These are phyloP conservation scores for Rhodamnia argentea DNA, from an alignment of 345 rosid genomes.

Conservation along the genomic window DNA sequence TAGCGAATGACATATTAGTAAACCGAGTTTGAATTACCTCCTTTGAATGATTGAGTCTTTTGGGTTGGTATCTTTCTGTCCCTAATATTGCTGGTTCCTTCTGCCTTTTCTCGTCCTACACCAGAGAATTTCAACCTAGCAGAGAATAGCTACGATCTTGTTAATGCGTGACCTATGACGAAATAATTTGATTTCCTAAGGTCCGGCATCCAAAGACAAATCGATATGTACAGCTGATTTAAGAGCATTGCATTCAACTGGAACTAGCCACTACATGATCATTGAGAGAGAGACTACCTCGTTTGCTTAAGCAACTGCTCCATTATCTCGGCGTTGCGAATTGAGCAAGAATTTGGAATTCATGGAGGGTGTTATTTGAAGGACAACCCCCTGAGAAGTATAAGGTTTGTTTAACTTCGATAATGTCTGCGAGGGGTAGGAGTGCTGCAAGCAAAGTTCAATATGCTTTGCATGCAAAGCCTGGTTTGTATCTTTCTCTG, in stretches of 20 bases:
- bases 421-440: not conserved
- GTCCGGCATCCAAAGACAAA: not conserved
- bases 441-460: conserved; percentile 12
- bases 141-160: not conserved
- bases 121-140: conserved; percentile 20
- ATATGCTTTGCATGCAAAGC: conserved; percentile 32
- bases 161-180: not conserved
- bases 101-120: conserved; percentile 6
- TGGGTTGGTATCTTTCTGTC: conserved; percentile 11
- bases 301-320: conserved; percentile 22
- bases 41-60: conserved; percentile 27
- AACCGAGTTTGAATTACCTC: conserved; percentile 9
- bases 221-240: not conserved
- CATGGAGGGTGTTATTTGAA: conserved; percentile 15
- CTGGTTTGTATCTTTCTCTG: conserved; percentile 4
- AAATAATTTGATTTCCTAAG: not conserved
- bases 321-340: conserved; percentile 3
- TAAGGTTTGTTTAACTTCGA: not conserved
- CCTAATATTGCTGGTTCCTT: conserved; percentile 7
- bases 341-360: not conserved
- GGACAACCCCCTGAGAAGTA: not conserved
- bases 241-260: not conserved
- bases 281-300: conserved; percentile 8
- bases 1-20: not conserved
- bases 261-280: not conserved